Evolutionary conservation across 768 basidiomycete species (phyloP), one percentile per base, ranked within the genome.

Genomic region (Collybia nuda): DNA sequence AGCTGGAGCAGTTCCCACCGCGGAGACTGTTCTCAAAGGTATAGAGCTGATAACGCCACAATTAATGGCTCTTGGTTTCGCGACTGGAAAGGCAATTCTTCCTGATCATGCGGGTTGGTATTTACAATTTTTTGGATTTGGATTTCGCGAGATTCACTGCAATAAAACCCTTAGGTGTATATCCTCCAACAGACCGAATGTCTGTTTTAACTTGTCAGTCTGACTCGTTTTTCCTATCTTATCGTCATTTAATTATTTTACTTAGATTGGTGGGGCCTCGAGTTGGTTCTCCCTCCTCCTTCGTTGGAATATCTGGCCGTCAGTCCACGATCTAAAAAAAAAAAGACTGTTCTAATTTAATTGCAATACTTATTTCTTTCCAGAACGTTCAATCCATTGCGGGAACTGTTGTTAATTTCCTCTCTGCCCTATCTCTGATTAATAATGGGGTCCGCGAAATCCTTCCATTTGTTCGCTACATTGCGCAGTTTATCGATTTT

Each of bases 251-350:
- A 28, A 45, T 18, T 9, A 52, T 37, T 14, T 41, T 50, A 41
- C 39, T 6, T 54, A 93, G 90, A 93, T 66, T 93, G 92, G 92
- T 95, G 92, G 92, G 92, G 92, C 12, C 71, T 90, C 11, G 92
- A 95, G 62, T 48, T 93, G 0, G 76, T 83, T 29, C 73, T 95
- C 22, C 92, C 93, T 3, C 79, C 84, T 17, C 79, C 90, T 1
- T 80, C 89, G 1, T 59, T 95, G 29, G 62, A 61, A 23, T 79
- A 82, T 60, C 76, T 95, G 17, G 64, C 68, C 40, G 83, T 85
- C 44, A 48, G 83, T 72, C n/a, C 43, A 21, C 38, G 42, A 32
- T 2, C 11, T 3, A n/a, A n/a, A n/a, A n/a, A n/a, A n/a, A n/a
- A n/a, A n/a, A n/a, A n/a, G n/a, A 37, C 53, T 19, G 17, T 19